These are phyloP conservation scores for Synchytrium microbalum DNA, from an alignment of 371 early-diverging fungal species.

Conservation along the genomic window DNA sequence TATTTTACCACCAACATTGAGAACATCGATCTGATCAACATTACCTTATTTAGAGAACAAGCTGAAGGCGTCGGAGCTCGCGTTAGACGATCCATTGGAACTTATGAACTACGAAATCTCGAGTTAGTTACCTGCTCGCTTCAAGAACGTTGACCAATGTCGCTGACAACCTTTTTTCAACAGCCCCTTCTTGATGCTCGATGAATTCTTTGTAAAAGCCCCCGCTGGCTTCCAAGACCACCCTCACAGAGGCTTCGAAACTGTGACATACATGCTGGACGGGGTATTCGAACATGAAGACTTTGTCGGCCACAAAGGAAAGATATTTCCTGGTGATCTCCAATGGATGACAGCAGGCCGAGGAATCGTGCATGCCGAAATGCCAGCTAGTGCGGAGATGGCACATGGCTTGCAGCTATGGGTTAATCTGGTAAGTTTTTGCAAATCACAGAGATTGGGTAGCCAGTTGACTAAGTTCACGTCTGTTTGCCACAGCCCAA, in stretches of 20 bases:
- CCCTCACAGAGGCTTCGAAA: constrained; percentile 17
- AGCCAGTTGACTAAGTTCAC: no score
- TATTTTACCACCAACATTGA: no score
- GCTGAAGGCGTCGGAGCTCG: constrained; percentile 48
- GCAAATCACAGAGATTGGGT: no score
- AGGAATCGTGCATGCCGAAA: constrained; percentile 16
- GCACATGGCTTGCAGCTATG: constrained; percentile 69
- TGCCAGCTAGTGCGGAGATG: neutral
- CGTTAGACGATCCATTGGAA: constrained; percentile 71
- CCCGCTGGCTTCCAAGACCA: constrained; percentile 10
- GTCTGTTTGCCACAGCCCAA: constrained; percentile 52
- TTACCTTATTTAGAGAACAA: constrained; percentile 19
- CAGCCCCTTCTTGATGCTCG: constrained; percentile 27
- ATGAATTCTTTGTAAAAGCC: constrained; percentile 15
- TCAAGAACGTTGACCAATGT: no score
- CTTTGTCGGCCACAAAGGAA: constrained; percentile 9
- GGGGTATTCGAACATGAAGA: constrained; percentile 15
- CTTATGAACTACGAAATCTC: constrained; percentile 50
- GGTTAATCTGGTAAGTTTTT: constrained; percentile 77
- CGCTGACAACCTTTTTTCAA: no score
- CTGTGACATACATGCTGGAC: constrained; percentile 17
- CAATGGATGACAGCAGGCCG: constrained; percentile 29
- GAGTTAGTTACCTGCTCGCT: no score
- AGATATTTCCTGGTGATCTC: constrained; percentile 3
- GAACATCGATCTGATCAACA: no score